Conservation (phyloP, 352 stramenopile species). For the Pythium diclinum region DNA sequence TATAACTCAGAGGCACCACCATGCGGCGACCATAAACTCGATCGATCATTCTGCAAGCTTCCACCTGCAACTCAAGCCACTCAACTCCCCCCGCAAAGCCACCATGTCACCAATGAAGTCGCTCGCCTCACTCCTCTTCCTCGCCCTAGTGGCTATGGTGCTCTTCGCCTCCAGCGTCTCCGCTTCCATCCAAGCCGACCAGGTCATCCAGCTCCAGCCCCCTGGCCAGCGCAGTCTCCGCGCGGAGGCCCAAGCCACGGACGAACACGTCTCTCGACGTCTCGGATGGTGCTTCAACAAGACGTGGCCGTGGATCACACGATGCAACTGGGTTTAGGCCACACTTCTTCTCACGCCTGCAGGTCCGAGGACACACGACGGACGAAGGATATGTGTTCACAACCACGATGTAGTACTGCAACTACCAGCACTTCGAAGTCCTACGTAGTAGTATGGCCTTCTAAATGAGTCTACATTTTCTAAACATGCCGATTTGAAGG, state of each 20-base stretch:
- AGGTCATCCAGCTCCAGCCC: background rate
- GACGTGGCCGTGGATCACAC: background rate
- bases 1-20: too few species aligned
- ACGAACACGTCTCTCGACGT: background rate
- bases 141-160: background rate
- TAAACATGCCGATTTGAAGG: too few species aligned
- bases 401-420: too few species aligned
- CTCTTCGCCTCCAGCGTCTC: background rate
- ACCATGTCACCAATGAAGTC: background rate
- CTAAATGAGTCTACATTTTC: too few species aligned
- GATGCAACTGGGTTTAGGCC: background rate
- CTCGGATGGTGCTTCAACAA: background rate
- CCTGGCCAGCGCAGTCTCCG: background rate
- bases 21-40: background rate
- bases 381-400: too few species aligned
- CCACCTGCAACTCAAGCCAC: background rate
- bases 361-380: too few species aligned
- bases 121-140: background rate
- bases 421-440: too few species aligned
- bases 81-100: background rate
- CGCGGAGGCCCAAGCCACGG: background rate
- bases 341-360: too few species aligned
- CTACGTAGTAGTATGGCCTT: too few species aligned
- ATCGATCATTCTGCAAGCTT: background rate
- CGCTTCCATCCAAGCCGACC: background rate